Evolutionary conservation across 1,139 yeast species (phyloP).

Genomic region (Zygosaccharomyces pseudobailii): DNA sequence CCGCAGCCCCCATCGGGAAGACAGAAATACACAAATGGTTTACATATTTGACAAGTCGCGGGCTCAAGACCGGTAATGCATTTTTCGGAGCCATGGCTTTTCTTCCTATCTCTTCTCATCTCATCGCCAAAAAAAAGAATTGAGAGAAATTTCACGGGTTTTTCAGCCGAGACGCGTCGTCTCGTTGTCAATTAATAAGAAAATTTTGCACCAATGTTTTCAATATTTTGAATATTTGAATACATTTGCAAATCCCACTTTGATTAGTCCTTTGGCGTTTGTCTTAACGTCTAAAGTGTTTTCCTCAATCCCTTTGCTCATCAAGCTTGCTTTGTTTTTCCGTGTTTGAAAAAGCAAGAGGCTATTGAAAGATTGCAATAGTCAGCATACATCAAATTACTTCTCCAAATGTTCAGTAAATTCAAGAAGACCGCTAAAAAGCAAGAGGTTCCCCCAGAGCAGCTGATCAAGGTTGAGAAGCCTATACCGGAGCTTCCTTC

Average conservation of each 20-base stretch:
- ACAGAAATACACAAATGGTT: constrained; percentile 7
- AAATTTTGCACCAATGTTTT: neutral
- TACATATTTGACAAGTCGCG: constrained; percentile 13
- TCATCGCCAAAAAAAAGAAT: neutral
- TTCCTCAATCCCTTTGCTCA: neutral
- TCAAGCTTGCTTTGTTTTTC: neutral
- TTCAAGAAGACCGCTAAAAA: constrained; percentile 20
- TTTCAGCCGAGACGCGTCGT: constrained; percentile 1
- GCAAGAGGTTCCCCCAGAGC: constrained; percentile 24
- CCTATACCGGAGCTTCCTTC: constrained; percentile 55
- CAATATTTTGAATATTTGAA: neutral
- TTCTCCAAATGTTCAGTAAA: constrained; percentile 7
- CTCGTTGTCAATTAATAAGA: neutral
- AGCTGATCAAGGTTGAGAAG: constrained; percentile 29
- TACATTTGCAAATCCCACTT: neutral
- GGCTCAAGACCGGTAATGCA: neutral
- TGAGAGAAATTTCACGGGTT: neutral
- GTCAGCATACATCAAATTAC: neutral
- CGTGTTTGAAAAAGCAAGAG: neutral
- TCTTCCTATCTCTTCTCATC: neutral
- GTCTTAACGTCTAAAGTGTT: neutral
- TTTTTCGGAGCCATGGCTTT: neutral
- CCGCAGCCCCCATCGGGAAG: neutral
- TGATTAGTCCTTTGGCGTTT: neutral
- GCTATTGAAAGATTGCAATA: neutral